Conservation (phyloP, 2,329 filamentous ascomycete species). For the Aspergillus phoenicis region DNA sequence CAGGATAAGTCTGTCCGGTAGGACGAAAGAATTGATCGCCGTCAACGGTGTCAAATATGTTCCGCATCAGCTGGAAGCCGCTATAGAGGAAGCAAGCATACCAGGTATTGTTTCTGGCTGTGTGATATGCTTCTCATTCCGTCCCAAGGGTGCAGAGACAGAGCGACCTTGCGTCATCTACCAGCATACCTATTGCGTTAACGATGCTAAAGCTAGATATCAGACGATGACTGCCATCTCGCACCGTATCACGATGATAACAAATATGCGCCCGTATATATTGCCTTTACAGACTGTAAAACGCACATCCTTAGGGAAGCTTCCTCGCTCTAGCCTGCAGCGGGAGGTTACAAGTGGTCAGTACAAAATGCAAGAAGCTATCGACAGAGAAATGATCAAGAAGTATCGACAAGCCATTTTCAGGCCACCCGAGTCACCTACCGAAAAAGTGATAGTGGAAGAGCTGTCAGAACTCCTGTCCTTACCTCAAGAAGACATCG, state of each 20-base stretch:
- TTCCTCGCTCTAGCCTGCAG: constrained; percentile 19
- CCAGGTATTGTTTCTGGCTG: constrained; percentile 29
- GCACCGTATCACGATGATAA: constrained; percentile 4
- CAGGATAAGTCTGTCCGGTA: constrained; percentile 15
- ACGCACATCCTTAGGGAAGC: constrained; percentile 19
- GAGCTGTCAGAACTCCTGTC: not conserved
- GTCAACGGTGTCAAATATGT: constrained; percentile 52
- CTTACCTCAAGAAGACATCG: not conserved
- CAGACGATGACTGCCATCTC: constrained; percentile 9
- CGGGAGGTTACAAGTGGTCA: constrained; percentile 42
- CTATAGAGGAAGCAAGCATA: constrained; percentile 39
- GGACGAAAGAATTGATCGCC: constrained; percentile 47
- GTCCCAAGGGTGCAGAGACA: constrained; percentile 28
- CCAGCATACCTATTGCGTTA: constrained; percentile 25
- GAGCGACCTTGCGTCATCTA: constrained; percentile 47
- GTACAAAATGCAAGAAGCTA: constrained; percentile 42
- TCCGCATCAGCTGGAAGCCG: constrained; percentile 42
- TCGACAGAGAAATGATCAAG: not conserved
- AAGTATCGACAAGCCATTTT: not conserved
- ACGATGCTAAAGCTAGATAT: constrained; percentile 7
- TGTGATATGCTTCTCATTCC: constrained; percentile 45
- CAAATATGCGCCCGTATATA: constrained; percentile 4
- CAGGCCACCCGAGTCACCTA: not conserved
- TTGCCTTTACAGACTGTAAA: constrained; percentile 14
- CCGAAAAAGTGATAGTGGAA: not conserved